phyloP scores from a whole-genome alignment of 345 rosid genomes.

The Gossypium australe region DNA sequence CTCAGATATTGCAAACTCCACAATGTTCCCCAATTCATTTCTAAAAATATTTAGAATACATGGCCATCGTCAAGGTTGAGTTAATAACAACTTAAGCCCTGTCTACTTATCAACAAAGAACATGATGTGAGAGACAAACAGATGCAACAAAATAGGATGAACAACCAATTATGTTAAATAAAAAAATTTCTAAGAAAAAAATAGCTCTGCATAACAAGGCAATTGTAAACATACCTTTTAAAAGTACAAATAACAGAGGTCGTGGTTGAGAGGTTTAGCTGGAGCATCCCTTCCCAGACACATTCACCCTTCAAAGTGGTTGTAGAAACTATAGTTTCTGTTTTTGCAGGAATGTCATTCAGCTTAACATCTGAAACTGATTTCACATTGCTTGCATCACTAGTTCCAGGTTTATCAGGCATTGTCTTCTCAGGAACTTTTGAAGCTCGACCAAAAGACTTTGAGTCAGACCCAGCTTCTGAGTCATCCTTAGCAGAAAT shows the following conservation, averaged over 20 bases:
- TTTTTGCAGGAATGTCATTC: constrained; percentile 18
- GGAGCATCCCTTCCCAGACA: constrained; percentile 78
- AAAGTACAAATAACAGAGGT: constrained; percentile 55
- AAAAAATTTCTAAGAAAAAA: background rate
- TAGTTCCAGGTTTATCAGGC: constrained; percentile 25
- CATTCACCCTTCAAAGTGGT: constrained; percentile 36
- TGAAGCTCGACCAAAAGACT: constrained; percentile 35
- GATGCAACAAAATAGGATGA: background rate
- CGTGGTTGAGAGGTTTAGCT: constrained; percentile 43
- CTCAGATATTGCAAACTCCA: background rate
- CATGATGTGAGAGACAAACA: background rate
- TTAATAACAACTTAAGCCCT: background rate
- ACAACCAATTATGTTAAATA: background rate
- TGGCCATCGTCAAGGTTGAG: background rate
- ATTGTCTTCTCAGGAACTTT: constrained; percentile 21
- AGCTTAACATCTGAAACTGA: constrained; percentile 25
- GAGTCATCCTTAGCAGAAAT: constrained; percentile 39
- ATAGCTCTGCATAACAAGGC: background rate
- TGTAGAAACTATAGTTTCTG: constrained; percentile 16
- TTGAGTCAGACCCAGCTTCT: constrained; percentile 24
- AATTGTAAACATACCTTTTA: constrained; percentile 52
- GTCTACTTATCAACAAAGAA: background rate
- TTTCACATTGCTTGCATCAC: constrained; percentile 16
- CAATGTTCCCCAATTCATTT: background rate
- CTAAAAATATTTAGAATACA: background rate